These are phyloP conservation scores for Nematocida displodere DNA, from an alignment of 371 early-diverging fungal genomes.

Conservation along the genomic window DNA sequence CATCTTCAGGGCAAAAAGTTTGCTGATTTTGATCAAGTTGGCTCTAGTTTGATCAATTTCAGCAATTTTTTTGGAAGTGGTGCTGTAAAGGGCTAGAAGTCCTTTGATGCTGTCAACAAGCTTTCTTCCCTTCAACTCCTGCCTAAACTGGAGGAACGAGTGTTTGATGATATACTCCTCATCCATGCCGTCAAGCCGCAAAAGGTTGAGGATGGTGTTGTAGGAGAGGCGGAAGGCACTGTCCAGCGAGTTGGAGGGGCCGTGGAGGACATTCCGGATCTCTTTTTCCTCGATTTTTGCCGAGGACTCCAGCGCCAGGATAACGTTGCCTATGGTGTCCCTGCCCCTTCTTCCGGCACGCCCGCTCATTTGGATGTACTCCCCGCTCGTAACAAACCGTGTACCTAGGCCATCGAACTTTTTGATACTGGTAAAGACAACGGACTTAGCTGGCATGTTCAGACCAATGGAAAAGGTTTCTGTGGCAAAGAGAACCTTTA, in stretches of 20 bases:
- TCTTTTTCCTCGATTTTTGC: conserved; percentile 53
- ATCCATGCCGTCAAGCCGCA: conserved; percentile 88
- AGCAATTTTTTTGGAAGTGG: neutral
- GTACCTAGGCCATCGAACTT: conserved; percentile 87
- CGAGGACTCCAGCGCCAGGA: conserved; percentile 76
- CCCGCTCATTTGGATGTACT: conserved; percentile 83
- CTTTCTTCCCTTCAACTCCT: conserved; percentile 67
- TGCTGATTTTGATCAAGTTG: neutral
- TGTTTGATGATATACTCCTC: conserved; percentile 85
- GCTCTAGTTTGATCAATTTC: neutral
- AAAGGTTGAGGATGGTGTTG: conserved; percentile 93
- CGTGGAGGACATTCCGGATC: conserved; percentile 56
- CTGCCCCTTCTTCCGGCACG: conserved; percentile 68
- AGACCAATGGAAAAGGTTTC: conserved; percentile 99
- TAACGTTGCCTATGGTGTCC: conserved; percentile 93
- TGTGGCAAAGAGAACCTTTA: conserved; percentile 97
- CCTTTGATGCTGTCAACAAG: neutral
- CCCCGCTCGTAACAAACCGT: conserved; percentile 85
- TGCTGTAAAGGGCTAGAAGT: neutral
- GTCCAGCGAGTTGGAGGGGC: conserved; percentile 78
- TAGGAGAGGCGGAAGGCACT: conserved; percentile 95
- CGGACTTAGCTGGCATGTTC: conserved; percentile 99
- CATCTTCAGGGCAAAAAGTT: neutral
- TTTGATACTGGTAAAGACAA: conserved; percentile 87
- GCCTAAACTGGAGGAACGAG: conserved; percentile 85